phyloP scores from a whole-genome alignment of 78 protist species.

The Diacronema lutheri region DNA sequence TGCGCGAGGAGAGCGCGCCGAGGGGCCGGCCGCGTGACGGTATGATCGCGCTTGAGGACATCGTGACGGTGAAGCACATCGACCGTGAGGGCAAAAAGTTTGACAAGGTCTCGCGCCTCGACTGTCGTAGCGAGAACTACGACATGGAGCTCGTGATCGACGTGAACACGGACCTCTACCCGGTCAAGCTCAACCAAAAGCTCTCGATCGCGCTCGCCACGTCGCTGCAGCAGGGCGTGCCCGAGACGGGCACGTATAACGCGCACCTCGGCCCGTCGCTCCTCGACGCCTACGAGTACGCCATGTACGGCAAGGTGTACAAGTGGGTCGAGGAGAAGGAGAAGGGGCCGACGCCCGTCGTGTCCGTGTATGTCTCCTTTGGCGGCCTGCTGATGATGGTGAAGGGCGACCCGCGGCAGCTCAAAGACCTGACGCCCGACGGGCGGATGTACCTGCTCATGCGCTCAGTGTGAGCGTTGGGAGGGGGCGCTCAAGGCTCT shows the following conservation, averaged over 20 bases:
- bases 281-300: slow-evolving; percentile 57
- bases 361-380: slow-evolving; percentile 65
- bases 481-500: too few species aligned
- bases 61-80: slow-evolving; percentile 68
- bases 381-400: slow-evolving; percentile 88
- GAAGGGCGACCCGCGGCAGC: slow-evolving; percentile 67
- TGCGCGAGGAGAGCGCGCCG: too few species aligned
- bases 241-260: slow-evolving; percentile 56
- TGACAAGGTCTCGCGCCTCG: slow-evolving; percentile 72
- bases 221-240: slow-evolving; percentile 68
- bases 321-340: slow-evolving; percentile 64
- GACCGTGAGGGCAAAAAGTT: slow-evolving; percentile 77
- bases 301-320: slow-evolving; percentile 84
- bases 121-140: slow-evolving; percentile 64
- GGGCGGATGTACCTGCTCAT: slow-evolving; percentile 46
- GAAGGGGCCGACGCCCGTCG: slow-evolving; percentile 30
- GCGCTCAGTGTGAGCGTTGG: slow-evolving; percentile 26
- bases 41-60: slow-evolving; percentile 64
- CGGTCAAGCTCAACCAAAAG: slow-evolving; percentile 60
- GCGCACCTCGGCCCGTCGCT: background rate
- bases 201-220: slow-evolving; percentile 72
- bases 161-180: slow-evolving; percentile 78
- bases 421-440: slow-evolving; percentile 32
- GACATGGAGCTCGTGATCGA: slow-evolving; percentile 77
- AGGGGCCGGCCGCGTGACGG: too few species aligned